phyloP scores from a whole-genome alignment of 371 early-diverging fungal species.

The Coemansia sp. region DNA sequence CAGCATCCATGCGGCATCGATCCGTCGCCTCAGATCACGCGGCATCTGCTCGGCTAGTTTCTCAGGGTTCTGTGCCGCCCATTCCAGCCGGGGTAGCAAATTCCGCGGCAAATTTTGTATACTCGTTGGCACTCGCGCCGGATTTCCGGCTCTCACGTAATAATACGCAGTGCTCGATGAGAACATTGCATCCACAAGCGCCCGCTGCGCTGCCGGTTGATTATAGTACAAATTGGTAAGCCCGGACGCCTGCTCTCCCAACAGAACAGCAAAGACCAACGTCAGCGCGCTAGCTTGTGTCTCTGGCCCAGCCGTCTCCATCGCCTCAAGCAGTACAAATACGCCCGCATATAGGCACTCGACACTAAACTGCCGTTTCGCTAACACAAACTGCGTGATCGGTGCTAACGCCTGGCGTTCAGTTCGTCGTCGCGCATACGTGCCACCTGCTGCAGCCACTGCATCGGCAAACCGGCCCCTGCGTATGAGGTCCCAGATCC shows the following conservation, averaged over 20 bases:
- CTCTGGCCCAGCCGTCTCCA: not conserved
- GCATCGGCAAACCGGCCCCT: slow-evolving; percentile 8
- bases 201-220: slow-evolving; percentile 1
- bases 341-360: slow-evolving; percentile 24
- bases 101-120: not conserved
- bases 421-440: not conserved
- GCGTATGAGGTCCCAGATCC: slow-evolving; percentile 21
- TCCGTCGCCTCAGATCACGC: not conserved
- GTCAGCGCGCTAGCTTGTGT: not conserved
- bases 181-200: slow-evolving; percentile 6
- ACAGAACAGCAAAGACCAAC: slow-evolving; percentile 16
- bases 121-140: not conserved
- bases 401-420: not conserved
- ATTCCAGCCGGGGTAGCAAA: not conserved
- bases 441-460: not conserved
- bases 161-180: slow-evolving; percentile 4
- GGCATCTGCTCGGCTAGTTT: not conserved
- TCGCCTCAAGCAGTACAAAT: not conserved
- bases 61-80: not conserved
- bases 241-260: slow-evolving; percentile 15
- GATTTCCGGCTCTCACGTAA: not conserved
- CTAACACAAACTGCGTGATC: slow-evolving; percentile 19
- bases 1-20: slow-evolving; percentile 28
- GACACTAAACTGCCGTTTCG: slow-evolving; percentile 14
- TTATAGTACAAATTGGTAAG: slow-evolving; percentile 9